These are phyloP conservation scores for Tolypocladium pustulatum DNA, from an alignment of 2,329 filamentous ascomycete species.

Conservation along the genomic window DNA sequence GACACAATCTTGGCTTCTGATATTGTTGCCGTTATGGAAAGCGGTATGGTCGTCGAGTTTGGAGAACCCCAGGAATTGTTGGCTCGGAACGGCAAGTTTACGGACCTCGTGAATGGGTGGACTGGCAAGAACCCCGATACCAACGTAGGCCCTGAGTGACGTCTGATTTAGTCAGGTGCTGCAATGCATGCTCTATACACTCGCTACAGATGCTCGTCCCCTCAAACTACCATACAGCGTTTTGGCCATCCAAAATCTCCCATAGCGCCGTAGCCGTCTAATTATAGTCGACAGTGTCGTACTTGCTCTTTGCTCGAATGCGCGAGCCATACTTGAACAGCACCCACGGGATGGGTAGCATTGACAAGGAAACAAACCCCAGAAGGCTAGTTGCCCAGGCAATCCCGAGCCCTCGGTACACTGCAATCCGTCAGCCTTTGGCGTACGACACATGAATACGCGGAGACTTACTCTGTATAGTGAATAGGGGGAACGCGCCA, in stretches of 20 bases:
- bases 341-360: slow-evolving; percentile 42
- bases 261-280: neutral
- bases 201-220: neutral
- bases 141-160: neutral
- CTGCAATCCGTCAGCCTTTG: slow-evolving; percentile 13
- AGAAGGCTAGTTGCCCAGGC: slow-evolving; percentile 36
- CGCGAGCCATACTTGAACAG: slow-evolving; percentile 37
- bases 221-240: neutral
- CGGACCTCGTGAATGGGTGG: neutral
- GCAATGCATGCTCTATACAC: neutral
- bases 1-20: neutral
- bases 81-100: neutral
- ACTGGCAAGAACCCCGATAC: neutral
- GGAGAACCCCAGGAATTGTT: neutral
- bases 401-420: slow-evolving; percentile 33
- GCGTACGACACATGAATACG: fast-evolving
- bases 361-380: slow-evolving; percentile 32
- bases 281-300: slow-evolving; percentile 21
- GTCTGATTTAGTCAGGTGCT: neutral
- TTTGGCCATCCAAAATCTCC: neutral
- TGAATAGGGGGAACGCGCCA: slow-evolving; percentile 50
- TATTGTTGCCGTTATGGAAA: neutral
- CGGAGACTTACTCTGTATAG: slow-evolving; percentile 37
- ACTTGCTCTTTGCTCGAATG: slow-evolving; percentile 28
- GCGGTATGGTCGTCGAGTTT: neutral